Evolutionary conservation across 257 asterid species (phyloP).

Genomic region (Rehmannia glutinosa): DNA sequence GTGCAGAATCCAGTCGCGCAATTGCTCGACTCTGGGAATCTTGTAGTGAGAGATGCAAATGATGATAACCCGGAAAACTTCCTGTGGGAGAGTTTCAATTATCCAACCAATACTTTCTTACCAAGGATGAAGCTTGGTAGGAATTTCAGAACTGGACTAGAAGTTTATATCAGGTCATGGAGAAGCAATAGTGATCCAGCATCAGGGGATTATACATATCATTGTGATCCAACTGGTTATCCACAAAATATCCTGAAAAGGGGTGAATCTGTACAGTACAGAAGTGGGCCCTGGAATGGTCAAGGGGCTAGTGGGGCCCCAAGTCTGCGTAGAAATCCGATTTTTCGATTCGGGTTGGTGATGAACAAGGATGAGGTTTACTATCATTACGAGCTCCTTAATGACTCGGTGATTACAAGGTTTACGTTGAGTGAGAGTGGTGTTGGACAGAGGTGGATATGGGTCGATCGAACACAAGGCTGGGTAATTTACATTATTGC

Average conservation of each 20-base stretch:
- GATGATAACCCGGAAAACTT: constrained; percentile 19
- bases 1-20: too few species aligned
- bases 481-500: constrained; percentile 16
- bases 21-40: constrained; percentile 46
- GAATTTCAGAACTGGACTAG: constrained; percentile 25
- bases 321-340: neutral
- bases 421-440: neutral
- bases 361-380: constrained; percentile 8
- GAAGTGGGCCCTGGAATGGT: constrained; percentile 44
- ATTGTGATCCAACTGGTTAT: constrained; percentile 30
- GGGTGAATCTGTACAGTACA: neutral
- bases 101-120: constrained; percentile 39
- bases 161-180: constrained; percentile 33
- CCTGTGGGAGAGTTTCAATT: constrained; percentile 54
- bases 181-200: constrained; percentile 37
- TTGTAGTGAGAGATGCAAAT: constrained; percentile 38
- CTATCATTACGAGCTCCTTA: constrained; percentile 3
- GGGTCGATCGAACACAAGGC: constrained; percentile 16
- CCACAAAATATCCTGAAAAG: constrained; percentile 24
- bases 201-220: constrained; percentile 22
- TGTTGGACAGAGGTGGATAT: constrained; percentile 10
- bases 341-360: neutral
- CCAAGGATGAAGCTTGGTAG: constrained; percentile 53
- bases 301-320: constrained; percentile 27
- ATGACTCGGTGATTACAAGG: neutral